A percentile compares a stretch with the other conserved stretches of the same genome.
phyloP scores from a whole-genome alignment of 148 eudicot genomes.

The Rheum nobile region DNA sequence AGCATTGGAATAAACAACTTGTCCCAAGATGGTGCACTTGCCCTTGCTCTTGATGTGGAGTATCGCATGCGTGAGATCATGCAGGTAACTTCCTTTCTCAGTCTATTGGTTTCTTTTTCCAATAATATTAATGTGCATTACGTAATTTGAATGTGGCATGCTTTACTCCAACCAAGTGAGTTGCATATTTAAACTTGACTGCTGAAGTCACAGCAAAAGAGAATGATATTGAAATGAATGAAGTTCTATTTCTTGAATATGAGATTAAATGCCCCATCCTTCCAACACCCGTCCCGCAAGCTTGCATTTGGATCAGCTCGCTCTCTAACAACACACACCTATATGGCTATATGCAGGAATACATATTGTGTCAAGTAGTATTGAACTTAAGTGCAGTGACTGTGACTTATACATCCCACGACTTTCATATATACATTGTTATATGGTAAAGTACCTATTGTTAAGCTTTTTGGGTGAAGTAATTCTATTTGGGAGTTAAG shows the following conservation, averaged over 20 bases:
- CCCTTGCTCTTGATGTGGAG: conserved; percentile 74
- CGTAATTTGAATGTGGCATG: neutral
- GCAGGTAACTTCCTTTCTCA: conserved; percentile 32
- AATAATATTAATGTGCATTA: neutral
- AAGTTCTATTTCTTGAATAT: neutral
- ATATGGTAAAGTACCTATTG: neutral
- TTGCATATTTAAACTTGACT: neutral
- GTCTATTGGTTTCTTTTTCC: neutral
- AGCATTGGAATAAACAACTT: conserved; percentile 58
- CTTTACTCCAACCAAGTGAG: neutral
- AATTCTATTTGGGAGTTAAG: neutral
- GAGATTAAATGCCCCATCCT: neutral
- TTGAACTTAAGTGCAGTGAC: neutral
- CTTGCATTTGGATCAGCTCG: neutral
- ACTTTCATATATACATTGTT: neutral
- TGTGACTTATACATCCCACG: neutral
- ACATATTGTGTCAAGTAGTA: neutral
- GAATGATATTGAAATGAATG: neutral
- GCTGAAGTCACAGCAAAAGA: neutral
- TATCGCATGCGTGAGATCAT: conserved; percentile 74
- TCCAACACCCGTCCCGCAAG: neutral
- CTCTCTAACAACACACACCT: neutral
- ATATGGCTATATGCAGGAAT: neutral
- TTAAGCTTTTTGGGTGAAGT: neutral
- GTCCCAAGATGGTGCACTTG: conserved; percentile 51